phyloP scores from a whole-genome alignment of 257 asterid species.

The Capsicum pubescens region DNA sequence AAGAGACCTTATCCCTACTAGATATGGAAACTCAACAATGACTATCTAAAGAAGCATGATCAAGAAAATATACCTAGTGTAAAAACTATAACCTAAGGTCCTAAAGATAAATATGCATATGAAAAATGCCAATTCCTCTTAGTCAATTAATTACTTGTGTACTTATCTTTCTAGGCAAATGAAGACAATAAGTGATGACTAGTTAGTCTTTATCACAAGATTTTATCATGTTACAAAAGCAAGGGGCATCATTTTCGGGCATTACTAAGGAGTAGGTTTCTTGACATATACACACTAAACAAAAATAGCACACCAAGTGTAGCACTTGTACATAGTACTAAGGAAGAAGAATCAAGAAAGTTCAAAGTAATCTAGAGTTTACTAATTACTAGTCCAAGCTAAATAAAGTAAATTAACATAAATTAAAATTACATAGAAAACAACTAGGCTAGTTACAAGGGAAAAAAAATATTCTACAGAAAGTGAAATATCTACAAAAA shows the following conservation, averaged over 20 bases:
- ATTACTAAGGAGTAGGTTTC: background rate
- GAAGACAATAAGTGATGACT: background rate
- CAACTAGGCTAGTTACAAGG: background rate
- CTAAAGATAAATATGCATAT: background rate
- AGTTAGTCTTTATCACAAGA: slow-evolving; percentile 9
- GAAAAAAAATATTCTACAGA: background rate
- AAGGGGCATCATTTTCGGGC: background rate
- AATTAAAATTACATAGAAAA: background rate
- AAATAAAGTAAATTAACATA: background rate
- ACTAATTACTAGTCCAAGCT: background rate
- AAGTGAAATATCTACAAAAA: background rate
- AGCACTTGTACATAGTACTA: slow-evolving; percentile 23
- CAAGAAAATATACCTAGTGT: background rate
- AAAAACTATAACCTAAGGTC: background rate
- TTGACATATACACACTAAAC: background rate
- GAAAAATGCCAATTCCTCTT: background rate
- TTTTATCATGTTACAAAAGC: slow-evolving; percentile 24
- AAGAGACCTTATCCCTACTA: background rate
- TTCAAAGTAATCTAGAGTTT: background rate
- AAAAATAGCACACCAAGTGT: background rate
- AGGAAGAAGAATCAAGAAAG: slow-evolving; percentile 13
- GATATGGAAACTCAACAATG: background rate
- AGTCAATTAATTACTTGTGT: background rate
- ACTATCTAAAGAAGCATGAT: background rate
- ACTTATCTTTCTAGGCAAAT: slow-evolving; percentile 2